These are phyloP conservation scores for Cryptosporidium parvum DNA, from an alignment of 169 alveolate species.

Conservation along the genomic window DNA sequence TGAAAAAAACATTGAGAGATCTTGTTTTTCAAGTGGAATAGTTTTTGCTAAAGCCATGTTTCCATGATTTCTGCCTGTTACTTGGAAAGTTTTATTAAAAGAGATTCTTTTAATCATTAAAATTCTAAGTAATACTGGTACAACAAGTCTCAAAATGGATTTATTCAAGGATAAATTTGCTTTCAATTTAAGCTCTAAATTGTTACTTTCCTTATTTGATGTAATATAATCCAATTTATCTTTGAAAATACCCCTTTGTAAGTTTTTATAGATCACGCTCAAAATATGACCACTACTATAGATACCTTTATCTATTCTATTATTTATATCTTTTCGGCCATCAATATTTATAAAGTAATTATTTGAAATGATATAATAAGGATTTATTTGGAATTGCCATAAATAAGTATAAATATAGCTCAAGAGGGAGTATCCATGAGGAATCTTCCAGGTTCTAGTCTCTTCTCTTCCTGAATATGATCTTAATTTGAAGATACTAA, in stretches of 20 bases:
- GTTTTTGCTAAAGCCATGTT: not conserved
- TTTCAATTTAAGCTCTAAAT: not conserved
- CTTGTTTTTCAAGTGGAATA: not conserved
- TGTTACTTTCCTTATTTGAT: not conserved
- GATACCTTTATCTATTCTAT: not conserved
- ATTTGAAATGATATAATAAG: not conserved
- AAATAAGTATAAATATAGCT: conserved; percentile 5
- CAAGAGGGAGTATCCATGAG: conserved; percentile 37
- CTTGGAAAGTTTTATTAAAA: not conserved
- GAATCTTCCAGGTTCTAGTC: conserved; percentile 5
- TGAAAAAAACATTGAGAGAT: not conserved
- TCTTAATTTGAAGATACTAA: conserved; percentile 24
- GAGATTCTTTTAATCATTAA: not conserved
- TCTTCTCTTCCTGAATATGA: not conserved
- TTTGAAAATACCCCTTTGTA: not conserved
- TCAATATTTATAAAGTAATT: not conserved
- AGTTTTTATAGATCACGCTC: conserved; percentile 2
- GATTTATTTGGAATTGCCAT: conserved; percentile 41
- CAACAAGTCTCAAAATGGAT: not conserved
- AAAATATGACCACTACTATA: conserved; percentile 11
- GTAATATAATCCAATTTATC: not conserved
- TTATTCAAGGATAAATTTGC: not conserved
- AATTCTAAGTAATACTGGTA: not conserved
- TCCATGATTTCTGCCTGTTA: not conserved
- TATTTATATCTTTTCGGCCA: not conserved